These are phyloP conservation scores for Mrakia blollopis DNA, from an alignment of 768 basidiomycete species.

Conservation along the genomic window DNA sequence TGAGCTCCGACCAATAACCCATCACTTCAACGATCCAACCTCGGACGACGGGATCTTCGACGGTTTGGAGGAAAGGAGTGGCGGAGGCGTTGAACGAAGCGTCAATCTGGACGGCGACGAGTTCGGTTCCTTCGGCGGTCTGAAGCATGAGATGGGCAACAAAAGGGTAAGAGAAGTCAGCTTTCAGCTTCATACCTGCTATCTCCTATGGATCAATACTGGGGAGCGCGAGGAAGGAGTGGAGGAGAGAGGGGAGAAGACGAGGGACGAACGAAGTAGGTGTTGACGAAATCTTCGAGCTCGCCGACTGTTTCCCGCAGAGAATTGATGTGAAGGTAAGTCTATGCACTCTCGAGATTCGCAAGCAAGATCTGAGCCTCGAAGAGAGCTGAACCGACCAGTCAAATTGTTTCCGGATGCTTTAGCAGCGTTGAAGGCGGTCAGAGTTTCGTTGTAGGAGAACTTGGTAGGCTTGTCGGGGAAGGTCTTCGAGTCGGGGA, in stretches of 20 bases:
- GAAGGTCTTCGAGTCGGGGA: conserved; percentile 77
- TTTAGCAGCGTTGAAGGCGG: conserved; percentile 54
- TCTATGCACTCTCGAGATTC: not conserved
- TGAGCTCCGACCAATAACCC: conserved; percentile 75
- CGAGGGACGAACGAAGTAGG: conserved; percentile 55
- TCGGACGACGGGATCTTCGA: conserved; percentile 63
- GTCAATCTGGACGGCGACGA: conserved; percentile 59
- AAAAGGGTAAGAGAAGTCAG: not conserved
- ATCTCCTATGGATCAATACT: no score
- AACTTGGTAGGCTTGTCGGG: conserved; percentile 81
- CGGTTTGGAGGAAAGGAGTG: conserved; percentile 66
- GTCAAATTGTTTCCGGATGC: conserved; percentile 48
- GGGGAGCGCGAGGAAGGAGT: not conserved
- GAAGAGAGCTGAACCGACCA: conserved; percentile 32
- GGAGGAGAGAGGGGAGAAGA: not conserved
- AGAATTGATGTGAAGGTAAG: not conserved
- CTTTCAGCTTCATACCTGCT: no score
- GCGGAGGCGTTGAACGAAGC: conserved; percentile 51
- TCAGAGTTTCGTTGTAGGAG: conserved; percentile 59
- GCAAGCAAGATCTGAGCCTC: no score
- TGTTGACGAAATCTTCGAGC: conserved; percentile 64
- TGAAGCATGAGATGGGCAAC: conserved; percentile 30
- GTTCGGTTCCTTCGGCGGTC: conserved; percentile 76
- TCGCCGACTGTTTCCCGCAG: conserved; percentile 47
- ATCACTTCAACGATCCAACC: conserved; percentile 76